Percentiles rank a stretch among this genome's conserved stretches.
Evolutionary conservation across 2,329 filamentous ascomycete species (phyloP).

Genomic region (Huntiella savannae): DNA sequence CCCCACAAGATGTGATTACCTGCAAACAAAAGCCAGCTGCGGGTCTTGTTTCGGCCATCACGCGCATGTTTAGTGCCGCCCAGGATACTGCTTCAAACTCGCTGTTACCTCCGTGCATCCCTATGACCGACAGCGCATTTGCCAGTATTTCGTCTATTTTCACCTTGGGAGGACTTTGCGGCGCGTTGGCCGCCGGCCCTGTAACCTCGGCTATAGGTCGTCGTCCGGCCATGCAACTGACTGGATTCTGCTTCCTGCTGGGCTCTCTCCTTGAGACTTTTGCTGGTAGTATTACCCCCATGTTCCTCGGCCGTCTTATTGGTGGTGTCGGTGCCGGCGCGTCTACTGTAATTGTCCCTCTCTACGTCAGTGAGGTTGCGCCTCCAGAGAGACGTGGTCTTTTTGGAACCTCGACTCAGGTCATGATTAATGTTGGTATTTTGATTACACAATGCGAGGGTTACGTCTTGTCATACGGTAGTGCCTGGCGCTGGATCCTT

Average conservation of each 20-base stretch:
- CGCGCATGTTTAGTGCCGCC: constrained; percentile 16
- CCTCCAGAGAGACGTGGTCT: constrained; percentile 57
- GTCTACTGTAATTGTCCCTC: constrained; percentile 76
- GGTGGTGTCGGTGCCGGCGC: constrained; percentile 74
- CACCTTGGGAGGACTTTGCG: constrained; percentile 70
- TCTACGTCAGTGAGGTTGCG: constrained; percentile 86
- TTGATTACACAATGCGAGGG: constrained; percentile 66
- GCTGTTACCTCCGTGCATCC: constrained; percentile 56
- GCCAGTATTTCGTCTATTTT: constrained; percentile 80
- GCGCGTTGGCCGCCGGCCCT: constrained; percentile 63
- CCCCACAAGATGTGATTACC: constrained; percentile 81
- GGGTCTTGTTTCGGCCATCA: constrained; percentile 17
- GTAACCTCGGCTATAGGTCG: constrained; percentile 62
- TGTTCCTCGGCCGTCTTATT: constrained; percentile 58
- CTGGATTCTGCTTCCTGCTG: constrained; percentile 53
- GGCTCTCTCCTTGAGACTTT: constrained; percentile 62
- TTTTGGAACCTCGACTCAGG: constrained; percentile 71
- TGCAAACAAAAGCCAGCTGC: constrained; percentile 40
- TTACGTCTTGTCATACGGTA: constrained; percentile 66
- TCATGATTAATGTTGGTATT: constrained; percentile 86
- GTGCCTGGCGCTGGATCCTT: constrained; percentile 69
- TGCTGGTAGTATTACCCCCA: constrained; percentile 43
- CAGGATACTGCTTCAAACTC: background rate
- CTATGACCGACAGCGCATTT: constrained; percentile 66
- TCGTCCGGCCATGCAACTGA: constrained; percentile 55